phyloP scores from a whole-genome alignment of 2,329 filamentous ascomycete genomes.

The Fusarium sulawesiense region DNA sequence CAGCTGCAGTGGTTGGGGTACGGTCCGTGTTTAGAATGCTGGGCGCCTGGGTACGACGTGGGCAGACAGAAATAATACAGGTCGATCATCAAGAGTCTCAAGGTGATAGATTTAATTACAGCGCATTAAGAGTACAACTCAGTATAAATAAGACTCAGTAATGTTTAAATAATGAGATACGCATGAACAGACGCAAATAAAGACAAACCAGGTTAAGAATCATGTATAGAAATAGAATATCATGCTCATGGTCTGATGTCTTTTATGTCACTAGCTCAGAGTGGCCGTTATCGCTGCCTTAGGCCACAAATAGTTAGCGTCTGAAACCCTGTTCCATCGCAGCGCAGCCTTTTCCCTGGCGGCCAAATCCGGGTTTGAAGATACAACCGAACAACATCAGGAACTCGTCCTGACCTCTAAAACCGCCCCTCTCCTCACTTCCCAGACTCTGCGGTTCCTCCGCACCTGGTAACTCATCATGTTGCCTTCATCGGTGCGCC shows the following conservation, averaged over 20 bases:
- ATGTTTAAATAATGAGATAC: too few species aligned
- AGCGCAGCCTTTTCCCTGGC: conserved; percentile 52
- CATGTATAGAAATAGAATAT: background rate
- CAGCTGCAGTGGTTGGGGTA: conserved; percentile 27
- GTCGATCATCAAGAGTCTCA: background rate
- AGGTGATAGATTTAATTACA: background rate
- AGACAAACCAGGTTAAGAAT: background rate
- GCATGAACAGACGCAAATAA: too few species aligned
- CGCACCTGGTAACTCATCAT: conserved; percentile 54
- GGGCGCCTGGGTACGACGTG: background rate
- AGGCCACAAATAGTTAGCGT: conserved; percentile 51
- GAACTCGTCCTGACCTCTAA: conserved; percentile 46
- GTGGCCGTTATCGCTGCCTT: conserved; percentile 50
- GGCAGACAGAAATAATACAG: background rate
- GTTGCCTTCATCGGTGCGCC: conserved; percentile 68
- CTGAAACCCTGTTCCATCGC: conserved; percentile 38
- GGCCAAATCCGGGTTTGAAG: conserved; percentile 53
- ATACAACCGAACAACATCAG: conserved; percentile 51
- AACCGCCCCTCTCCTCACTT: conserved; percentile 32
- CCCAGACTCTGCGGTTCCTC: conserved; percentile 29
- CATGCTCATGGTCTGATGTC: background rate
- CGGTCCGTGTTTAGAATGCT: conserved; percentile 4
- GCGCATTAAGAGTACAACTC: background rate
- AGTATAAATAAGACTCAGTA: too few species aligned
- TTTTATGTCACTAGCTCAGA: conserved; percentile 2